Evolutionary conservation across 257 asterid genomes (phyloP).

Genomic region (Cruciata laevipes): DNA sequence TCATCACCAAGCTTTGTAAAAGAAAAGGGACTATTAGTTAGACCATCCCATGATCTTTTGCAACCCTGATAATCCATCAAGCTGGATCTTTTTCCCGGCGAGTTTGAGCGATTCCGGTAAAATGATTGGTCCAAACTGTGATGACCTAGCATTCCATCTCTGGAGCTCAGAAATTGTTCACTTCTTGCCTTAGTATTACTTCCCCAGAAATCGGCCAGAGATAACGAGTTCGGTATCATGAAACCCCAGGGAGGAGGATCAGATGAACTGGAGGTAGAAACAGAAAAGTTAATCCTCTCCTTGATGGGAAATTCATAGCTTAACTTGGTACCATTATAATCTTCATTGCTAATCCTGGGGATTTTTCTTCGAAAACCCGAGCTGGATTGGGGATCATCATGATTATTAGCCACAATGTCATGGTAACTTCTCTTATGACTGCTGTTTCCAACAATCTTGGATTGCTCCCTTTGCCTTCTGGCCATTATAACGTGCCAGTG

Average conservation of each 20-base stretch:
- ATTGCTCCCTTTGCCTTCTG: slow-evolving; percentile 74
- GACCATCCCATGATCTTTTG: slow-evolving; percentile 4
- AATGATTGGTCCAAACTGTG: slow-evolving; percentile 5
- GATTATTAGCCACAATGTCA: slow-evolving; percentile 3
- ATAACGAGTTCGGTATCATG: slow-evolving; percentile 11
- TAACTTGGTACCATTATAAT: slow-evolving; percentile 27
- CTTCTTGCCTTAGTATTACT: slow-evolving; percentile 20
- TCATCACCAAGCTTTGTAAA: slow-evolving; percentile 11
- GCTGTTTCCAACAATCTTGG: slow-evolving; percentile 33
- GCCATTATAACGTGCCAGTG: slow-evolving; percentile 98
- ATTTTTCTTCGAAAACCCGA: slow-evolving; percentile 31
- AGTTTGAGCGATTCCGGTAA: slow-evolving; percentile 14
- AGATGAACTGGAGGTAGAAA: slow-evolving; percentile 32
- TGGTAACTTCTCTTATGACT: slow-evolving; percentile 30
- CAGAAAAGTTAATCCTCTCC: slow-evolving; percentile 36
- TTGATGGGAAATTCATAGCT: slow-evolving; percentile 29
- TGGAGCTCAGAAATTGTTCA: slow-evolving; percentile 4
- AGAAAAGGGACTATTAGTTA: slow-evolving; percentile 21
- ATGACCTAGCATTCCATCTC: slow-evolving; percentile 9
- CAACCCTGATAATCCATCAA: slow-evolving; percentile 13
- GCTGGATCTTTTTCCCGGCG: slow-evolving; percentile 31
- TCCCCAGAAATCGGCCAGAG: slow-evolving; percentile 24
- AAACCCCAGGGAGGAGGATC: slow-evolving; percentile 33
- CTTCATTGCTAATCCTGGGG: slow-evolving; percentile 7
- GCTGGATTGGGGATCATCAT: slow-evolving; percentile 24